Base-by-base conservation (phyloP, 2,329 filamentous ascomycete genomes). In the Sporothrix variecibatus region DNA sequence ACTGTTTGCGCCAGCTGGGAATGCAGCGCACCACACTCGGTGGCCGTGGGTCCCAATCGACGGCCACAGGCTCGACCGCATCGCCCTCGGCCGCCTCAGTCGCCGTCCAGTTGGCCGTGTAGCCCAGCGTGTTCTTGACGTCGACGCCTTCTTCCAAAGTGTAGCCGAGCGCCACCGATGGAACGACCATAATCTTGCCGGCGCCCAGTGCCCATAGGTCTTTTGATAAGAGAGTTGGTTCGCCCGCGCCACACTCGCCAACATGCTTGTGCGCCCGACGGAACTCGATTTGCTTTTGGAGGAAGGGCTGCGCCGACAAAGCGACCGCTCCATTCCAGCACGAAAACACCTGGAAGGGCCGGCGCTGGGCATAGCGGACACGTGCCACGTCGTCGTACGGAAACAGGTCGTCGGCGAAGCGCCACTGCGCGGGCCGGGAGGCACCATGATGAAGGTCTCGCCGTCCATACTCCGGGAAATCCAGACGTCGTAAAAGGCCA, bases 1-100 rank as follows among this genome's bases (percentile, higher is more conserved):
- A 70, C 67, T 56, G 49, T 28, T 70, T 70, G 9, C 67, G 67
- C 67, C 67, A 70, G 20, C 67, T 70, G 9, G 67, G 67, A 15
- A 70, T 70, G 20, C 67, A 70, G 17, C 67, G 49, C 20, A 70
- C 67, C 0, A 70, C 51, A 7, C 20, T 28, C 9, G 67, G 67
- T 31, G 67, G 67, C 28, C 23, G 28, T 31, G 49, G 67, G n/a
- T 70, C 34, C 67, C 67, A 70, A 11, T 38, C 67, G 8, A 70
- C 51, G 2, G 28, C 49, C 6, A 68, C n/a, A 2, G 64, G 40
- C 34, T 38, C 49, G 28, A 70, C 28, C 2, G 3, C 31, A 20
- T 70, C 49, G 4, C 31, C n/a, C n/a, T 23, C 51, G 4, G 46
- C 49, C 1, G 49, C 28, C 15, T 49, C 49, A 9, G 20, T 56